These are phyloP conservation scores for Aplosporella prunicola DNA, from an alignment of 2,329 filamentous ascomycete species.

Conservation along the genomic window DNA sequence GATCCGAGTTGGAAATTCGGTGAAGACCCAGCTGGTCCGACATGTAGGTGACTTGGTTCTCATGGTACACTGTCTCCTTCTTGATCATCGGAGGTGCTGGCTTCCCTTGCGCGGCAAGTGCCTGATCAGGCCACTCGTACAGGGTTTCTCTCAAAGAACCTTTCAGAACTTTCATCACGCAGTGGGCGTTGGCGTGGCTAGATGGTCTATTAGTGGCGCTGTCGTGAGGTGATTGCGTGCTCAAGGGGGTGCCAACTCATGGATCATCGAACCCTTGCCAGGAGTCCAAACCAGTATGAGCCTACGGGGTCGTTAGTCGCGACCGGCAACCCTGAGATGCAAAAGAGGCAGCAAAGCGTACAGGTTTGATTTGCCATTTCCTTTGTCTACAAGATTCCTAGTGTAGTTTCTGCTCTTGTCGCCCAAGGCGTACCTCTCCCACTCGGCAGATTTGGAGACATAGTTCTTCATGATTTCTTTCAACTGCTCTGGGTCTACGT, in stretches of 20 bases:
- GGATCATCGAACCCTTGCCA: constrained; percentile 72
- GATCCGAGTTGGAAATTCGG: constrained; percentile 65
- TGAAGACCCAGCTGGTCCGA: constrained; percentile 80
- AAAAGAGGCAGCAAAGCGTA: constrained; percentile 19
- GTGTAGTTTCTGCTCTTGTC: constrained; percentile 67
- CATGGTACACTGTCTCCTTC: constrained; percentile 56
- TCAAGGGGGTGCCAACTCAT: constrained; percentile 46
- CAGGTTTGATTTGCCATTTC: constrained; percentile 72
- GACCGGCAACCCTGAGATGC: constrained; percentile 11
- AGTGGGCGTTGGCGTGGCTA: constrained; percentile 63
- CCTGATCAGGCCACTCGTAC: constrained; percentile 58
- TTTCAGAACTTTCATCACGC: constrained; percentile 79
- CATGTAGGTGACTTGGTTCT: constrained; percentile 81
- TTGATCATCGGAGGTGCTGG: constrained; percentile 51
- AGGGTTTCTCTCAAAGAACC: constrained; percentile 73
- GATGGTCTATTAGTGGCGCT: background rate
- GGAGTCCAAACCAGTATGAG: constrained; percentile 85
- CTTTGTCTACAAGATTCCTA: constrained; percentile 79
- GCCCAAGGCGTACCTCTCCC: constrained; percentile 65
- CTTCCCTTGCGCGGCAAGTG: constrained; percentile 36
- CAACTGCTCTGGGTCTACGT: constrained; percentile 66
- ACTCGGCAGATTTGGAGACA: constrained; percentile 57
- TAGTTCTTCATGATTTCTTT: constrained; percentile 67
- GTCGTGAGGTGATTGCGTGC: background rate
- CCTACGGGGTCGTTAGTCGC: constrained; percentile 34